A percentile compares a stretch with the other conserved stretches of the same genome.
phyloP scores from a whole-genome alignment of 306 rosid genomes.

The Trifolium subterraneum region DNA sequence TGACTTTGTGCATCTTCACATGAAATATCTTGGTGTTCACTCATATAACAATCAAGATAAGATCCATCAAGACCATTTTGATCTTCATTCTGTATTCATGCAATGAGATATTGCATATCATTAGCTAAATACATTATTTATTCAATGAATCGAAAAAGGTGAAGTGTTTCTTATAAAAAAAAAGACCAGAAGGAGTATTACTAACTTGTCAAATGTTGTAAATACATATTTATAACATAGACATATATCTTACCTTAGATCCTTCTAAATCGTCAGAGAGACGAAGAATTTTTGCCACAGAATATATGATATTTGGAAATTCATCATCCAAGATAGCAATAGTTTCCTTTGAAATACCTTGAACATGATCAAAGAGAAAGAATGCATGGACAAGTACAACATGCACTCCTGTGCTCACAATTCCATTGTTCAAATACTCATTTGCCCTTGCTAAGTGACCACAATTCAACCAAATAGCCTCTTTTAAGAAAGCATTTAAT shows the following conservation, averaged over 20 bases:
- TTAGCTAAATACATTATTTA: too few relatives aligned
- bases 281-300: conserved; percentile 3
- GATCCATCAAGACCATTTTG: conserved; percentile 10
- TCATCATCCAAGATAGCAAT: not conserved
- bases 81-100: not conserved
- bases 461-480: not conserved
- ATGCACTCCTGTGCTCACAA: conserved; percentile 11
- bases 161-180: too few relatives aligned
- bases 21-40: not conserved
- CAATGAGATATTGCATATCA: not conserved
- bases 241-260: not conserved
- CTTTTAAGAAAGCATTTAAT: not conserved
- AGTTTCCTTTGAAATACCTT: not conserved
- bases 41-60: conserved; percentile 5
- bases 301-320: conserved; percentile 4
- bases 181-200: too few relatives aligned
- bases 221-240: too few relatives aligned
- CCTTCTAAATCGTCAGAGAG: conserved; percentile 19
- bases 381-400: conserved; percentile 4
- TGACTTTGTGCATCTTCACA: conserved; percentile 3
- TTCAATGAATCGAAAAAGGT: too few relatives aligned
- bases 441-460: not conserved
- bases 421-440: conserved; percentile 11
- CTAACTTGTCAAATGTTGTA: too few relatives aligned
- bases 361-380: not conserved